phyloP scores from a whole-genome alignment of 116 monocot species.

The Papilionanthe hybrid region DNA sequence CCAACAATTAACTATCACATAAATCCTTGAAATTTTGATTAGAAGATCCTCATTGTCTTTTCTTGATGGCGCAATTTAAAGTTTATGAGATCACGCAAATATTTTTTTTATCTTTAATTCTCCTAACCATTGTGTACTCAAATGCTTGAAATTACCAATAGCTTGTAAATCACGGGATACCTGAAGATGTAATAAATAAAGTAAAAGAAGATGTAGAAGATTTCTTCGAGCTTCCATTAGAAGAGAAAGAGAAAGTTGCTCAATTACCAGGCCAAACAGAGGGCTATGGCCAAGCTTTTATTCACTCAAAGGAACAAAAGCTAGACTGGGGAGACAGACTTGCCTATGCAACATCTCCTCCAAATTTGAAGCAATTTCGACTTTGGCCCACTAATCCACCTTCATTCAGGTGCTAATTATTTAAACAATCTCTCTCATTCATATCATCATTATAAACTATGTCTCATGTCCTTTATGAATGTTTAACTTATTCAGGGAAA shows the following conservation, averaged over 20 bases:
- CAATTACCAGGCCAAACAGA: conserved; percentile 6
- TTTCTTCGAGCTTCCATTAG: conserved; percentile 23
- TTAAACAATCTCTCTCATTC: no score
- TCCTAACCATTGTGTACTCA: no score
- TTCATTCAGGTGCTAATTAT: conserved; percentile 16
- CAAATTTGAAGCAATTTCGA: background rate
- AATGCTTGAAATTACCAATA: background rate
- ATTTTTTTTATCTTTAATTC: no score
- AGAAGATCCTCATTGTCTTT: no score
- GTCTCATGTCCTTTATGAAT: no score
- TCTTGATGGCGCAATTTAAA: no score
- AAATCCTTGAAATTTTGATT: no score
- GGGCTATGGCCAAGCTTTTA: conserved; percentile 19
- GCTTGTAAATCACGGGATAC: conserved; percentile 27
- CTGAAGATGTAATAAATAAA: conserved; percentile 23
- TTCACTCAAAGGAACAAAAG: conserved; percentile 16
- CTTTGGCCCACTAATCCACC: conserved; percentile 17
- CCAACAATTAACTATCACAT: no score
- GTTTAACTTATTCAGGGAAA: conserved; percentile 2
- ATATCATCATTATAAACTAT: no score
- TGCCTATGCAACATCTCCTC: conserved; percentile 3
- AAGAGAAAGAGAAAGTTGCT: conserved; percentile 14
- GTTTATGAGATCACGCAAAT: no score
- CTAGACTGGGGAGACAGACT: conserved; percentile 23
- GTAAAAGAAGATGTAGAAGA: conserved; percentile 10